Base-by-base conservation (phyloP, 2,329 filamentous ascomycete species). In the Teratosphaeria epicoccoides region DNA sequence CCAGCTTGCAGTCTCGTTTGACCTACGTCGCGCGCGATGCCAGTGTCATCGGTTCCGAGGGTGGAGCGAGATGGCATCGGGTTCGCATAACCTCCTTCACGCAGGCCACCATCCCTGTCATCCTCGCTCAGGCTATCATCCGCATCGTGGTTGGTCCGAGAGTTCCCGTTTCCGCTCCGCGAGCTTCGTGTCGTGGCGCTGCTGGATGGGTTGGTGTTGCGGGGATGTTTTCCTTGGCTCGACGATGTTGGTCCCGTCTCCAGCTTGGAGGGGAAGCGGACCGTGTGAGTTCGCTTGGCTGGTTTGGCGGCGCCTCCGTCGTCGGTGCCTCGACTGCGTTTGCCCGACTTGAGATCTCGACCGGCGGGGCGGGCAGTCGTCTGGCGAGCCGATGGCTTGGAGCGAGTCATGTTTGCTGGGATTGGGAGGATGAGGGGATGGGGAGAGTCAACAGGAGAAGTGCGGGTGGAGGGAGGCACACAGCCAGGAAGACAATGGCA, bases 211-310 rank as follows among this genome's bases (percentile, higher is more conserved):
- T 14, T 37, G 10, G 11, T n/a, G 14, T 5, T 14, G 17, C 14
- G 10, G 29, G 12, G 29, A 37, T 37, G 29, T 6, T 37, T 14
- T 11, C 10, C 14, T 6, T 6, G 17, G 11, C 29, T 49, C 11
- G 24, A 28, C 11, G 24, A 28, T 22, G 50, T 49, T 24, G 46
- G 50, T 14, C 50, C 50, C 9, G 24, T n/a, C 37, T 52, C 50
- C 6, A 52, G 50, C n/a, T 23, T 22, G 2, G 43, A 23, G 2
- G 10, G 10, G 7, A 45, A 45, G 43, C 23, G 43, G 2, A 45
- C 43, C 10, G 6, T 23, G 20, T n/a, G 4, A 11, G 43, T 23
- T 45, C 43, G 14, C 24, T 45, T 24, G 40, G 26, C 9, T 6
- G 26, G 12, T 7, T 28, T 12, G 9, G 26, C 26, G 2, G 26